Evolutionary conservation across 768 basidiomycete species (phyloP).

Genomic region (Suillus spraguei): DNA sequence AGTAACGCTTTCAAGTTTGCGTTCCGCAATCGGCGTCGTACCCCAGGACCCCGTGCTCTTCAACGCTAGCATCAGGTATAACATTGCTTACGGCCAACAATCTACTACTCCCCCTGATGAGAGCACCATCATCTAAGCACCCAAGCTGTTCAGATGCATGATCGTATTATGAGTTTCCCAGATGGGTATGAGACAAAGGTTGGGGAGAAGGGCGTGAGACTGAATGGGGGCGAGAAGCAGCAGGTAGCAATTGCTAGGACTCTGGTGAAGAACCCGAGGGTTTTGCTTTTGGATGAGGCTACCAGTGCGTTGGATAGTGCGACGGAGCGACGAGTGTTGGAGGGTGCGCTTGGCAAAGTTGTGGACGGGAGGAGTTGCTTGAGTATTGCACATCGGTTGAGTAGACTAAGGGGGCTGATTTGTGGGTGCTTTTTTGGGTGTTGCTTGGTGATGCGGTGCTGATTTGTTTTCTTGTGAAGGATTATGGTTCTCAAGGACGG

Average conservation of each 20-base stretch:
- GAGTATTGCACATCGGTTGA: conserved; percentile 27
- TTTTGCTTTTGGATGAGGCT: conserved; percentile 75
- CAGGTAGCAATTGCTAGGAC: conserved; percentile 87
- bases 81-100: conserved; percentile 58
- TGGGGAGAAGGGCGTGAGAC: conserved; percentile 63
- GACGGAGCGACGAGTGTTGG: conserved; percentile 89
- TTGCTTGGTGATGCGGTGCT: not conserved
- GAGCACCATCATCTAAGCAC: conserved; percentile 68
- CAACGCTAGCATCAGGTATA: conserved; percentile 70
- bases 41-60: conserved; percentile 63
- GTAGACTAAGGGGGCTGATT: conserved; percentile 57
- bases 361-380: conserved; percentile 25
- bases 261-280: conserved; percentile 82
- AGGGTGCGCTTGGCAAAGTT: conserved; percentile 33
- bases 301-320: conserved; percentile 87
- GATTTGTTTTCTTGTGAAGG: conserved; percentile 38
- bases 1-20: conserved; percentile 78
- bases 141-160: conserved; percentile 84
- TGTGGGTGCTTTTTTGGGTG: conserved; percentile 43
- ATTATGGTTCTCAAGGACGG: conserved; percentile 93
- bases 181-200: conserved; percentile 82
- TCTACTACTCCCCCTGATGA: conserved; percentile 71
- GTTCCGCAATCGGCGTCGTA: conserved; percentile 85
- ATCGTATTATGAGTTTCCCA: conserved; percentile 80
- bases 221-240: conserved; percentile 29